These are phyloP conservation scores for Lophiostoma macrostomum DNA, from an alignment of 495 filamentous ascomycete species.

Conservation along the genomic window DNA sequence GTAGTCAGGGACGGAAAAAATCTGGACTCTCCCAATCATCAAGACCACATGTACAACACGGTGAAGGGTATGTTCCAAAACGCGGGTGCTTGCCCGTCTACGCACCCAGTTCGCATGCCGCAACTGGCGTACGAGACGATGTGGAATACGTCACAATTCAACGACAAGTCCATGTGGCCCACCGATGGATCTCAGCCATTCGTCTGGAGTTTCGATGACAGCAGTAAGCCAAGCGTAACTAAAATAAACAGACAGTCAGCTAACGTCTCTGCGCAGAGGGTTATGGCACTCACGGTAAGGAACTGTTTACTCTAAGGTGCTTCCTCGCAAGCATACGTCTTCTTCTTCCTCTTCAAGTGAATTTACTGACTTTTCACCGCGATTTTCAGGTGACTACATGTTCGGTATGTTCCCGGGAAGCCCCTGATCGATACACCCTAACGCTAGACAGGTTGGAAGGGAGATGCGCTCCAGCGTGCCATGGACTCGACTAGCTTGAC, in stretches of 20 bases:
- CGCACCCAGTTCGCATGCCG: slow-evolving; percentile 25
- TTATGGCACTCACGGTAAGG: slow-evolving; percentile 21
- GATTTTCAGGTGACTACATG: too few relatives aligned
- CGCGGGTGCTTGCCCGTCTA: slow-evolving; percentile 17
- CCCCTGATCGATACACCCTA: too few relatives aligned
- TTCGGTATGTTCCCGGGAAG: too few relatives aligned
- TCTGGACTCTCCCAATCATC: slow-evolving; percentile 16
- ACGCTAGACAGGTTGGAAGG: slow-evolving; percentile 30
- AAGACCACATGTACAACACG: slow-evolving; percentile 21
- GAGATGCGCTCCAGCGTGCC: slow-evolving; percentile 15
- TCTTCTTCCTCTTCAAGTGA: too few relatives aligned
- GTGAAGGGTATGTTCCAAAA: slow-evolving; percentile 7
- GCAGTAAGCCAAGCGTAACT: too few relatives aligned
- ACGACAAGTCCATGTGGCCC: slow-evolving; percentile 31
- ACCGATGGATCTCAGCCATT: slow-evolving; percentile 13
- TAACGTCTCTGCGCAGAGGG: too few relatives aligned
- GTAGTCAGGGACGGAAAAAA: slow-evolving; percentile 25
- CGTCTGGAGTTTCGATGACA: slow-evolving; percentile 18
- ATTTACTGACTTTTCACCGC: too few relatives aligned
- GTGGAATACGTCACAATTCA: slow-evolving; percentile 26
- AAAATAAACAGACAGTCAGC: too few relatives aligned
- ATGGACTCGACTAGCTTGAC: slow-evolving; percentile 30
- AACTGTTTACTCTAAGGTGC: too few relatives aligned
- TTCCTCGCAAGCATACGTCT: too few relatives aligned
- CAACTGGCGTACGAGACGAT: slow-evolving; percentile 21